Evolutionary conservation across 345 rosid genomes (phyloP).

Genomic region (Turnera subulata): DNA sequence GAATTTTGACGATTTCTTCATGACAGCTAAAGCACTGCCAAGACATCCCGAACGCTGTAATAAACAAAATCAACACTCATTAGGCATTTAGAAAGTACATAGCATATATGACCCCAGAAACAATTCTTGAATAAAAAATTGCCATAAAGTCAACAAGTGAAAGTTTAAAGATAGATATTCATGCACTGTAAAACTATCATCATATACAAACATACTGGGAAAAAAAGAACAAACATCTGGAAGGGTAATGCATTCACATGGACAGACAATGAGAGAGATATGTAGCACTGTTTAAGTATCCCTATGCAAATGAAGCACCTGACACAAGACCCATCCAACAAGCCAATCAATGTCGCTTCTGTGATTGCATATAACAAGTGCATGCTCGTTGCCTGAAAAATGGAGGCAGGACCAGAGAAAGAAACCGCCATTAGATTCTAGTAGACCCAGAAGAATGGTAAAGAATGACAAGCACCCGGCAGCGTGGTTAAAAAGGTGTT

Average conservation of each 20-base stretch:
- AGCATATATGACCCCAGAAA: too few relatives aligned
- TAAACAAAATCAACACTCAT: conserved; percentile 18
- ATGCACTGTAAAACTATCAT: too few relatives aligned
- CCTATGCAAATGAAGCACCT: conserved; percentile 40
- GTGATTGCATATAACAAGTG: conserved; percentile 81
- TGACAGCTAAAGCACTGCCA: conserved; percentile 87
- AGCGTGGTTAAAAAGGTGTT: neutral
- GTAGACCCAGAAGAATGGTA: too few relatives aligned
- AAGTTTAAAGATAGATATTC: too few relatives aligned
- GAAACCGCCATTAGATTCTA: conserved; percentile 1
- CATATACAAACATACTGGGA: too few relatives aligned
- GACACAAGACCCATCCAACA: conserved; percentile 95
- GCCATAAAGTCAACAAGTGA: neutral
- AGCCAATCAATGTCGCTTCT: conserved; percentile 98
- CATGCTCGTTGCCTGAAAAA: conserved; percentile 94
- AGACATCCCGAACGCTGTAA: conserved; percentile 92
- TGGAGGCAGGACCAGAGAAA: conserved; percentile 6
- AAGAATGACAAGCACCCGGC: neutral
- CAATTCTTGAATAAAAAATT: too few relatives aligned
- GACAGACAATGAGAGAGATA: neutral
- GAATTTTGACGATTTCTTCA: conserved; percentile 95
- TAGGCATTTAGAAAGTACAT: conserved; percentile 6
- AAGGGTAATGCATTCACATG: too few relatives aligned
- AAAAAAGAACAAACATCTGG: neutral
- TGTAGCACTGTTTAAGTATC: neutral